Evolutionary conservation across 371 early-diverging fungal species (phyloP), one percentile per base, ranked within the genome.

Genomic region (Actinomucor elegans): DNA sequence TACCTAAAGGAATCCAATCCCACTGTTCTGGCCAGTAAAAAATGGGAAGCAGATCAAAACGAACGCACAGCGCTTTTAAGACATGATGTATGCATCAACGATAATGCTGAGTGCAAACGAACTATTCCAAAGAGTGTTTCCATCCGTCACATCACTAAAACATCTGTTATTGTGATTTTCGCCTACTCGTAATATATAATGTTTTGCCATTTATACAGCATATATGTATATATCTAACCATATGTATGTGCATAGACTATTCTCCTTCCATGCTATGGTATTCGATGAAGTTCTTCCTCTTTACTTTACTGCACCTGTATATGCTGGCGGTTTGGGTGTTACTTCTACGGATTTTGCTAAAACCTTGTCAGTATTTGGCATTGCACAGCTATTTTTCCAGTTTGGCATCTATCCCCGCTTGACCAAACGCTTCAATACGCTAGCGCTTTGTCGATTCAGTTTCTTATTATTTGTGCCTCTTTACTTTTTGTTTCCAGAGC

Each of bases 1-100:
- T 89, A 71, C 51, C 67, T 94, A 9, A 77, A 92, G 26, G 96
- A 96, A 58, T 90, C 94, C 5, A 66, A 77, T 34, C 69, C 73
- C 0, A 57, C 27, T 9, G 64, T 69, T 3, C 9, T 71, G 14
- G 56, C 48, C 14, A 56, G 55, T 3, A 53, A 35, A 18, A 61
- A 21, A 37, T 33, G 40, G 45, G 31, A 34, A 21, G 29, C 52
- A 15, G 48, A 48, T 17, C 52, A 36, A 38, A 26, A 52, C 12
- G 31, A 43, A 27, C 24, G 48, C 9, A 43, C 57, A 2, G 34
- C 52, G 10, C 52, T 48, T 18, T 36, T 58, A 26, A 32, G 17
- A 24, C 27, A 32, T 18, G 38, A 48, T 27, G 40, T 14, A 8
- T 6, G 36, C 37, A 24, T 4, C 18, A 23, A n/a, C 12, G 38